Base-by-base conservation (phyloP, 495 filamentous ascomycete genomes). In the Annulohypoxylon moriforme region DNA sequence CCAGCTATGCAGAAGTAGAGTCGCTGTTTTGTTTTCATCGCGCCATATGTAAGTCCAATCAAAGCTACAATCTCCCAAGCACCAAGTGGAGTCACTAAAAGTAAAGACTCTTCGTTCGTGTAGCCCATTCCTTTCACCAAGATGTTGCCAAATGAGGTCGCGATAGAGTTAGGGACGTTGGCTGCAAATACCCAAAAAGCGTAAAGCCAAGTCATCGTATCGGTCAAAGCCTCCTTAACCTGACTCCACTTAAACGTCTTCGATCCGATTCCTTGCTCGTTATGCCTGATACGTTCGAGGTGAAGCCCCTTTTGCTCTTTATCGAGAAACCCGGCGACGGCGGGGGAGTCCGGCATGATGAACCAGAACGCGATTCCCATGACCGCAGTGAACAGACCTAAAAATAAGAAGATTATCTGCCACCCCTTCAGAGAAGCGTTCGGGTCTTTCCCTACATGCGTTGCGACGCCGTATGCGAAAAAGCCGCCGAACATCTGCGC, bases 381-480 rank as follows among this genome's bases (percentile, higher is more conserved):
- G 0, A 77, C 69, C 1, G 85, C 72, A 1, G 90, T 93, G 16
- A 91, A 73, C 0, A 90, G 77, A 3, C 91, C 90, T 2, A 87
- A 87, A 29, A 89, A 82, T 0, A 93, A 83, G 76, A 92, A 93
- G 4, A 91, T 81, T 31, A 92, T 87, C 80, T 90, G 89, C 90
- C 90, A 92, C 0, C 87, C 81, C 34, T 82, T 85, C 58, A 91
- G 84, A 20, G 81, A 42, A 0, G 87, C 81, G 5, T 84, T 86
- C 36, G 89, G 77, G 22, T 81, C 81, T 16, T 78, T 68, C 1
- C 69, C 74, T 0, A 83, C 83, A 16, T 88, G 88, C 13, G 79
- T 79, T 1, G 89, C 87, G 59, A 92, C 89, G 16, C 88, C 89
- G 67, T 91, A 91, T 5, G 90, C 88, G 4, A 91, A 78, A 22